Evolutionary conservation across 129 eudicot species (phyloP).

Genomic region (Lonicera japonica): DNA sequence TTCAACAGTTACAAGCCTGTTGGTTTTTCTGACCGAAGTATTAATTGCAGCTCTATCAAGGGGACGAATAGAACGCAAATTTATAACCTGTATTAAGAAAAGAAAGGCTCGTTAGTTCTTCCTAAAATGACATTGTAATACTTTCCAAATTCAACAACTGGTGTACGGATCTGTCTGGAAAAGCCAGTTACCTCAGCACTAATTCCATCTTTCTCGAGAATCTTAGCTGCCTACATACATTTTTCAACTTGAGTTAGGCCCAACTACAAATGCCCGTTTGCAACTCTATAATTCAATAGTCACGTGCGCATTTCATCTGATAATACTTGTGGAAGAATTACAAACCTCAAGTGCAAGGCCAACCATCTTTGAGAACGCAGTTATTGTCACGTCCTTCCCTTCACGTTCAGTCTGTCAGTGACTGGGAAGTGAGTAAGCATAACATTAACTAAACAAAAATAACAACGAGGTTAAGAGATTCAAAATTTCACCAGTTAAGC

Average conservation of each 20-base stretch:
- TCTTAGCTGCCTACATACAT: conserved; percentile 73
- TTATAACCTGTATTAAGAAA: conserved; percentile 58
- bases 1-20: conserved; percentile 81
- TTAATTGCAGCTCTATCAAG: conserved; percentile 88
- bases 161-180: neutral
- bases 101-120: neutral
- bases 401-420: conserved; percentile 68
- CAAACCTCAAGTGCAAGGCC: conserved; percentile 88
- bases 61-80: conserved; percentile 84
- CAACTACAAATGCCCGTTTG: no score
- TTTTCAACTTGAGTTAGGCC: no score
- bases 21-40: conserved; percentile 90
- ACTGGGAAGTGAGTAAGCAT: neutral
- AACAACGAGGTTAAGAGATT: neutral
- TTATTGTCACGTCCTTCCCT: conserved; percentile 86
- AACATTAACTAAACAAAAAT: neutral
- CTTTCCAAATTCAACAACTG: no score
- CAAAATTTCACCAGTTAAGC: no score
- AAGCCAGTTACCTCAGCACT: conserved; percentile 66
- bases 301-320: no score
- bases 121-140: neutral
- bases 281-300: no score
- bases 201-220: conserved; percentile 90
- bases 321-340: neutral
- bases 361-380: conserved; percentile 95